phyloP scores from a whole-genome alignment of 2,329 filamentous ascomycete genomes.

The Fusarium floridanum region DNA sequence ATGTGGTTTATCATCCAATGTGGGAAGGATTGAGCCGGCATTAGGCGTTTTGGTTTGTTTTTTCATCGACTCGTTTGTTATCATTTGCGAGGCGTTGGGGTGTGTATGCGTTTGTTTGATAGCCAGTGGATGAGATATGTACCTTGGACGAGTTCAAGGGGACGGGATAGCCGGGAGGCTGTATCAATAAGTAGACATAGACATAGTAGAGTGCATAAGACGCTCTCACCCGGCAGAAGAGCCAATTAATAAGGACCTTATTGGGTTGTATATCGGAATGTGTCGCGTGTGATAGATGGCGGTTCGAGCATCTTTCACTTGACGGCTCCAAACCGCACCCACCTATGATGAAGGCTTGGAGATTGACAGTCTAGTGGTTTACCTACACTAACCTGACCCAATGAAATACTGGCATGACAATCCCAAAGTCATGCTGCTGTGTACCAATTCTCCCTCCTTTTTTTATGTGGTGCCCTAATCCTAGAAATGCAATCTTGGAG shows the following conservation, averaged over 20 bases:
- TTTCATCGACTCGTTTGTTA: constrained; percentile 17
- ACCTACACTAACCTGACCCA: background rate
- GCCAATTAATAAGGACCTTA: background rate
- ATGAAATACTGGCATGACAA: background rate
- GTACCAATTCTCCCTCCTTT: constrained; percentile 5
- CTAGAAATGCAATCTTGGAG: constrained; percentile 3
- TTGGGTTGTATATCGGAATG: background rate
- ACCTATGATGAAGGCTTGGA: background rate
- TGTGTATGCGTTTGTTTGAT: background rate
- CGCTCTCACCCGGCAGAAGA: background rate
- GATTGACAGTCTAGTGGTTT: background rate
- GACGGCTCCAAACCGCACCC: background rate
- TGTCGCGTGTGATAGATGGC: background rate
- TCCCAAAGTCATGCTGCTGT: background rate
- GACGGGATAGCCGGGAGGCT: background rate
- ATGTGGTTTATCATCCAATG: constrained; percentile 6
- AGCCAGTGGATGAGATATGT: constrained; percentile 2
- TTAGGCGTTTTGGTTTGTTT: constrained; percentile 8
- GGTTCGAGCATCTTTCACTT: background rate
- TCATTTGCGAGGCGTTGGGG: background rate
- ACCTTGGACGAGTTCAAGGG: background rate
- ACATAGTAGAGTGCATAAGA: background rate
- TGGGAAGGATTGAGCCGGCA: constrained; percentile 6
- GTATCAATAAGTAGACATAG: background rate
- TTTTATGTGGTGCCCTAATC: background rate